Evolutionary conservation across 345 rosid genomes (phyloP).

Genomic region (Acer campestre): DNA sequence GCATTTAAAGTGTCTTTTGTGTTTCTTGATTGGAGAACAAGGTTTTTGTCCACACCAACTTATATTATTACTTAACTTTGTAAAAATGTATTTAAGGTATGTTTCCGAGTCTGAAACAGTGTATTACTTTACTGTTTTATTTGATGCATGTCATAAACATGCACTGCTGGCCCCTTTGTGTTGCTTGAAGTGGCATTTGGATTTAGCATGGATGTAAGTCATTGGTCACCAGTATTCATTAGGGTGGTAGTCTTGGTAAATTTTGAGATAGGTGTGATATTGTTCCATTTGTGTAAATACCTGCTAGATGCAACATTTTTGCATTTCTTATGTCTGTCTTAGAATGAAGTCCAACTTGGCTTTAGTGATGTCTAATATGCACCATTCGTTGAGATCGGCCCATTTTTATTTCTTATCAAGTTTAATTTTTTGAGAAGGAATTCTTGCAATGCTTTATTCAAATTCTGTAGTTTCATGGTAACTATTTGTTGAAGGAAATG

Average conservation of each 20-base stretch:
- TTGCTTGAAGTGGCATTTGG: slow-evolving; percentile 5
- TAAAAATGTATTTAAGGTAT: slow-evolving; percentile 4
- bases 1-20: not conserved
- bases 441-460: not conserved
- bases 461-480: not conserved
- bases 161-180: not conserved
- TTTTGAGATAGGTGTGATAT: slow-evolving; percentile 1
- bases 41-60: not conserved
- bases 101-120: not conserved
- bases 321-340: not conserved
- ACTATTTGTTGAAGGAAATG: not conserved
- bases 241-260: not conserved
- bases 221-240: not conserved
- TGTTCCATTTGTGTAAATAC: not conserved
- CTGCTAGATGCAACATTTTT: not conserved
- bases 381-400: too few relatives aligned
- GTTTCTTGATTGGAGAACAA: slow-evolving; percentile 1
- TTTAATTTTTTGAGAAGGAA: not conserved
- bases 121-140: not conserved
- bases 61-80: not conserved
- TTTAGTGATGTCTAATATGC: slow-evolving; percentile 2
- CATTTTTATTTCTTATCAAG: not conserved
- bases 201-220: not conserved
- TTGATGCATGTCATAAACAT: not conserved
- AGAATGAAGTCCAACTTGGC: not conserved